phyloP scores from a whole-genome alignment of 2,329 filamentous ascomycete species.

The Bimuria novae-zelandiae region DNA sequence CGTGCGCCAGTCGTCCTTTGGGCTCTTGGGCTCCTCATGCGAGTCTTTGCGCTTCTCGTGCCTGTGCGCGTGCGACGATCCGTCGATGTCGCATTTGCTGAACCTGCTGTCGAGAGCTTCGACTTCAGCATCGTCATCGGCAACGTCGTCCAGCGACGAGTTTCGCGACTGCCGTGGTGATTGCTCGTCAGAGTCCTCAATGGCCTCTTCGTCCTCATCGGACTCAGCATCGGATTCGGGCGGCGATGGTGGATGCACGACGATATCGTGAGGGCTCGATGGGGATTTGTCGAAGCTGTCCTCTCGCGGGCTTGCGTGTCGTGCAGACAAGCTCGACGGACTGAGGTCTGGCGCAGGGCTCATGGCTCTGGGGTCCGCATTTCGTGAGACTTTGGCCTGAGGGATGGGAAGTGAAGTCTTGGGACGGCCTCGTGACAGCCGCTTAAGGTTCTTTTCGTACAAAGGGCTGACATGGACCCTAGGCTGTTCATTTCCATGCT shows the following conservation, averaged over 20 bases:
- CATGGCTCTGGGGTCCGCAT: neutral
- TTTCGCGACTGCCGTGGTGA: constrained; percentile 1
- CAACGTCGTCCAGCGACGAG: constrained; percentile 1
- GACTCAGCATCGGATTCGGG: constrained; percentile 1
- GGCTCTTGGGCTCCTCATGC: neutral
- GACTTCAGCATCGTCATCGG: neutral
- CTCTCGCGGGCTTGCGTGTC: constrained; percentile 2
- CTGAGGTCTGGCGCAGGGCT: neutral
- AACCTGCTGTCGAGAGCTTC: neutral
- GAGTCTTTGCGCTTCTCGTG: constrained; percentile 1
- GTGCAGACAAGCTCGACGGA: neutral
- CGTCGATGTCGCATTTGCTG: constrained; percentile 4
- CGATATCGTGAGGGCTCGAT: neutral
- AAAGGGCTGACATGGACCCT: constrained; percentile 2
- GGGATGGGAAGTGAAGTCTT: neutral
- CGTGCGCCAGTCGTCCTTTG: neutral
- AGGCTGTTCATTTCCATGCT: constrained; percentile 1
- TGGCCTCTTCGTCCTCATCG: constrained; percentile 4
- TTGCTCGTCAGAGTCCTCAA: neutral
- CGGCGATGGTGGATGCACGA: constrained; percentile 5
- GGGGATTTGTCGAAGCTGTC: neutral
- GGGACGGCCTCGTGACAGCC: constrained; percentile 1
- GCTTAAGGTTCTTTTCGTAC: constrained; percentile 7
- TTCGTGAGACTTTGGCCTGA: constrained; percentile 4
- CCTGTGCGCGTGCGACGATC: neutral